phyloP scores from a whole-genome alignment of 139 green algal genomes.

The Pleodorina starrii region DNA sequence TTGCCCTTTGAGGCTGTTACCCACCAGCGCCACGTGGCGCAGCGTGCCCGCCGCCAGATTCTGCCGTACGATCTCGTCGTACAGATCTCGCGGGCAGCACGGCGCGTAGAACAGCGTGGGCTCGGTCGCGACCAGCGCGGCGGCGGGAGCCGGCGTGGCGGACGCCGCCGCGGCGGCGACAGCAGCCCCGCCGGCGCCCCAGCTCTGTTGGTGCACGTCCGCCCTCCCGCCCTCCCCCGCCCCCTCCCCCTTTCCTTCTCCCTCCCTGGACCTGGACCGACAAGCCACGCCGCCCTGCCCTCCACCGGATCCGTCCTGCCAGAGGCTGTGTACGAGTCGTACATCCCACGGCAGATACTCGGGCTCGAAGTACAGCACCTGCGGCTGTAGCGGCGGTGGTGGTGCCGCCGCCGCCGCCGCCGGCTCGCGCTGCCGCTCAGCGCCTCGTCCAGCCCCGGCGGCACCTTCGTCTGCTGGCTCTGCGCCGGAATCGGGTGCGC shows the following conservation, averaged over 20 bases:
- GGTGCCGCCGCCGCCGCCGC: too few species aligned
- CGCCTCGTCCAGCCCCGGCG: too few species aligned
- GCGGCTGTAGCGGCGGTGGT: too few species aligned
- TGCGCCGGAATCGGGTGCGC: neutral
- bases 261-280: too few species aligned
- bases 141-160: neutral
- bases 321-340: neutral
- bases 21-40: conserved; percentile 36
- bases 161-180: neutral
- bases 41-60: conserved; percentile 30
- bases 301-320: neutral
- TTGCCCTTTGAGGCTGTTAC: conserved; percentile 42
- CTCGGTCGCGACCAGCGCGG: neutral
- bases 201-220: too few species aligned
- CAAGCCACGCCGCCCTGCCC: too few species aligned
- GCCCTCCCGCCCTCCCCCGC: too few species aligned
- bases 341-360: conserved; percentile 34
- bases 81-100: conserved; percentile 40
- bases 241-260: too few species aligned
- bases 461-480: neutral
- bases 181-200: too few species aligned
- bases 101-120: conserved; percentile 49
- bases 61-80: conserved; percentile 28
- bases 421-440: too few species aligned
- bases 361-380: conserved; percentile 29